A percentile compares a stretch with the other conserved stretches of the same genome.
phyloP scores from a whole-genome alignment of 495 filamentous ascomycete genomes.

The Aspergillus diversus region DNA sequence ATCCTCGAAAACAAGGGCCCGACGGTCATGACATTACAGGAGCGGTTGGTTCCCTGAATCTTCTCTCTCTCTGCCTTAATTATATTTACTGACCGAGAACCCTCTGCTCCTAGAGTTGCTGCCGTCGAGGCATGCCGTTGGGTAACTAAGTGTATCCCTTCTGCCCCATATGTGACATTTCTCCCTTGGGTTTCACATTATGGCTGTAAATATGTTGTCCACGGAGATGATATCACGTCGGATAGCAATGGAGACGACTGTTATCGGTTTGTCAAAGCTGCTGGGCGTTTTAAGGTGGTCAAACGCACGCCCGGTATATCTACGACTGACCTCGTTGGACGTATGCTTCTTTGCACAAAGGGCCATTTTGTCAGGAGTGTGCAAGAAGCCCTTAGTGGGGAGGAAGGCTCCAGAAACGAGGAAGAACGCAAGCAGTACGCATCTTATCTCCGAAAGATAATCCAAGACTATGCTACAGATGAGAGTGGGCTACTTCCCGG shows the following conservation, averaged over 20 bases:
- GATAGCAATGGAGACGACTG: slow-evolving; percentile 88
- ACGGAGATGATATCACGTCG: slow-evolving; percentile 90
- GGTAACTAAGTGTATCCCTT: slow-evolving; percentile 78
- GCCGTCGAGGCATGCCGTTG: slow-evolving; percentile 95
- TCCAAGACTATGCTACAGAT: slow-evolving; percentile 85
- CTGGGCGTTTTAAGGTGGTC: slow-evolving; percentile 88
- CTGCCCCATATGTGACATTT: slow-evolving; percentile 93
- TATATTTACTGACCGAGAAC: slow-evolving; percentile 28
- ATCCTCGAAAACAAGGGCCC: slow-evolving; percentile 97
- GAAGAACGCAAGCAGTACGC: slow-evolving; percentile 66
- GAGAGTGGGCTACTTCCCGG: slow-evolving; percentile 72
- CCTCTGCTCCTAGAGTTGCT: slow-evolving; percentile 55
- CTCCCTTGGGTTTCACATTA: slow-evolving; percentile 93
- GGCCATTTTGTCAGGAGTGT: slow-evolving; percentile 85
- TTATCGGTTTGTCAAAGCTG: slow-evolving; percentile 94
- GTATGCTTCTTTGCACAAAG: slow-evolving; percentile 93
- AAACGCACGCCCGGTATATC: slow-evolving; percentile 96
- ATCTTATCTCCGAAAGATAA: slow-evolving; percentile 66
- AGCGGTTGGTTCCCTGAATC: slow-evolving; percentile 62
- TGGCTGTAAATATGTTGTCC: slow-evolving; percentile 89
- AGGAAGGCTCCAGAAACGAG: slow-evolving; percentile 69
- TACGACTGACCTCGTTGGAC: slow-evolving; percentile 93
- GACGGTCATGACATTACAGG: slow-evolving; percentile 90
- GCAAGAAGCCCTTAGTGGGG: slow-evolving; percentile 63
- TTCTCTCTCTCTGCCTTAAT: neutral